Evolutionary conservation across 192 early-diverging fungal species (phyloP).

Genomic region (Diversispora eburnea): DNA sequence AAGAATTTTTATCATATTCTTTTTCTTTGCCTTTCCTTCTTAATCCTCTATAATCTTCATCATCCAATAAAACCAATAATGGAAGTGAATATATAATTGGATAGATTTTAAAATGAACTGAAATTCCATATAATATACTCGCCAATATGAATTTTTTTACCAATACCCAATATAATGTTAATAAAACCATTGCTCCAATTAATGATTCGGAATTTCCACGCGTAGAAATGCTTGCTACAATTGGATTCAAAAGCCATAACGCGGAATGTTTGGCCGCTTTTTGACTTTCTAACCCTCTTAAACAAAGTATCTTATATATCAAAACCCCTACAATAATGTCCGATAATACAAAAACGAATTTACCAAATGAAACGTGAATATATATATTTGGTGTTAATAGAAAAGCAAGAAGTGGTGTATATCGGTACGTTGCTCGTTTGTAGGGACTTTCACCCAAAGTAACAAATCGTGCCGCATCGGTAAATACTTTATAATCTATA

Average conservation of each 20-base stretch:
- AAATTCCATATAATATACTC: constrained; percentile 73
- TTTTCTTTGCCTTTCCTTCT: constrained; percentile 30
- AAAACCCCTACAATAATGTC: constrained; percentile 77
- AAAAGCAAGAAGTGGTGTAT: constrained; percentile 93
- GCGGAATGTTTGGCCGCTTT: constrained; percentile 52
- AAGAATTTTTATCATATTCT: not conserved
- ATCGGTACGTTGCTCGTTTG: constrained; percentile 89
- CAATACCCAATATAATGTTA: constrained; percentile 69
- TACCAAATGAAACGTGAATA: constrained; percentile 76
- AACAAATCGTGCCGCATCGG: constrained; percentile 86
- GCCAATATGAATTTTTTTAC: constrained; percentile 49
- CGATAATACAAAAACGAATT: constrained; percentile 82
- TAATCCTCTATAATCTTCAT: constrained; percentile 32
- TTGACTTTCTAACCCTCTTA: constrained; percentile 54
- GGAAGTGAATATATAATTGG: constrained; percentile 92
- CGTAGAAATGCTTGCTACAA: constrained; percentile 95
- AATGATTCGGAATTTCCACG: constrained; percentile 91
- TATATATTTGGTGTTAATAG: constrained; percentile 81
- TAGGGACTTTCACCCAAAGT: constrained; percentile 76
- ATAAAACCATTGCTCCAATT: constrained; percentile 74
- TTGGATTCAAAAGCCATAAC: constrained; percentile 91
- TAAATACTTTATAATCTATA: constrained; percentile 96
- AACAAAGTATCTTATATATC: constrained; percentile 50
- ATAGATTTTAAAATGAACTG: constrained; percentile 98
- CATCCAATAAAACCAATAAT: constrained; percentile 66